These are phyloP conservation scores for Pholiota molesta DNA, from an alignment of 768 basidiomycete genomes.

Conservation along the genomic window DNA sequence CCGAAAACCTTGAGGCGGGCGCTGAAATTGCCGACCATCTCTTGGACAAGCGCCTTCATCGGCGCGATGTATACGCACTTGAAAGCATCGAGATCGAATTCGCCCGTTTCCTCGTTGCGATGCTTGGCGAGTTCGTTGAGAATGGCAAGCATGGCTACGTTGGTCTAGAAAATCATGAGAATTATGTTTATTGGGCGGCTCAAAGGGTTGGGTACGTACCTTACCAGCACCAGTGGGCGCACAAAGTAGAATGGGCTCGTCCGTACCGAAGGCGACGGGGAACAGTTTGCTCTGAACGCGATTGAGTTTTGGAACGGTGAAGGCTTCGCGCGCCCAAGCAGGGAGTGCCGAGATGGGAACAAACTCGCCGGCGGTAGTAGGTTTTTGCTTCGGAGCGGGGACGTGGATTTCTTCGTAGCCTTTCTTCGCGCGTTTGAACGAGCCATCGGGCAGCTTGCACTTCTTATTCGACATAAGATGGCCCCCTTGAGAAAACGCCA, in stretches of 20 bases:
- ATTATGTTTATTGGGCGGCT: conserved; percentile 10
- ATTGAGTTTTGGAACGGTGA: conserved; percentile 82
- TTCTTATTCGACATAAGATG: conserved; percentile 99
- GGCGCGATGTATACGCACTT: conserved; percentile 98
- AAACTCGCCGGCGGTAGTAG: conserved; percentile 61
- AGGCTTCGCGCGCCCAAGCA: conserved; percentile 86
- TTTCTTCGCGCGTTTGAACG: conserved; percentile 95
- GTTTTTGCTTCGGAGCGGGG: conserved; percentile 85
- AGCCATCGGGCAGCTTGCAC: conserved; percentile 95
- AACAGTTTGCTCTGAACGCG: conserved; percentile 92
- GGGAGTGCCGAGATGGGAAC: conserved; percentile 78
- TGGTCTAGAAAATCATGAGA: conserved; percentile 63
- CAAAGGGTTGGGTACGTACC: conserved; percentile 43
- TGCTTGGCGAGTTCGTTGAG: conserved; percentile 89
- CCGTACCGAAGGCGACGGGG: conserved; percentile 91
- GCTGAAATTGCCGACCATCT: conserved; percentile 96
- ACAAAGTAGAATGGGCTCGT: conserved; percentile 94
- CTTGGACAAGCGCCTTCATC: conserved; percentile 99
- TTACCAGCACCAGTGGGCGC: conserved; percentile 99
- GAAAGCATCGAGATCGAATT: conserved; percentile 86
- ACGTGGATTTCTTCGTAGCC: conserved; percentile 99
- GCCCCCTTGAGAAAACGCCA: conserved; percentile 96
- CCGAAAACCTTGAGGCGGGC: conserved; percentile 69
- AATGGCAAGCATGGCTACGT: conserved; percentile 95
- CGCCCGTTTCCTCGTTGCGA: conserved; percentile 79